A percentile compares a stretch with the other conserved stretches of the same genome.
These are phyloP conservation scores for Trichoderma arundinaceum DNA, from an alignment of 2,329 filamentous ascomycete species.

Conservation along the genomic window DNA sequence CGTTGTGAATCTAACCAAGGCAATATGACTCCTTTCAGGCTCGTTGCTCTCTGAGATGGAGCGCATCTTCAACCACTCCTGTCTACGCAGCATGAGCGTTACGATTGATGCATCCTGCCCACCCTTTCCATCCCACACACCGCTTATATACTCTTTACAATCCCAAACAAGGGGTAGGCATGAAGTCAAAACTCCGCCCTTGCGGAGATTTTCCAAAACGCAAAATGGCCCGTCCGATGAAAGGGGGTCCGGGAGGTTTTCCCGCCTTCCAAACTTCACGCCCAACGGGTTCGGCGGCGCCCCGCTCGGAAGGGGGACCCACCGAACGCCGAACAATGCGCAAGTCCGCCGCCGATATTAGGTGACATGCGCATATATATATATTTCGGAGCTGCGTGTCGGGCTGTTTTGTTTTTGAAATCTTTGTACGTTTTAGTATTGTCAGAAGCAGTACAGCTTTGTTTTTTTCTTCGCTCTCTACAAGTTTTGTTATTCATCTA, in stretches of 20 bases:
- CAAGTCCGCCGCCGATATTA: constrained; percentile 19
- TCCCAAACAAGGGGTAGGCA: neutral
- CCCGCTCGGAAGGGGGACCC: constrained; percentile 22
- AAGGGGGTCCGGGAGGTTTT: too few relatives aligned
- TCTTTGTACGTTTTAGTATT: neutral
- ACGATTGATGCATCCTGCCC: too few relatives aligned
- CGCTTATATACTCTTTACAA: neutral
- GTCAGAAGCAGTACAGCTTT: neutral
- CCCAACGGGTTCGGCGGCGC: constrained; percentile 7
- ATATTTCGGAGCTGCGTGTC: neutral
- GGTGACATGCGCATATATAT: neutral
- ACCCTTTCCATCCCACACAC: too few relatives aligned
- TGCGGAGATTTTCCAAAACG: neutral
- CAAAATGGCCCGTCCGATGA: too few relatives aligned
- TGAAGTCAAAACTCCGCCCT: neutral
- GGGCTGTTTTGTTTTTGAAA: neutral
- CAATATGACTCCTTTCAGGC: too few relatives aligned
- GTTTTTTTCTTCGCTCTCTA: neutral
- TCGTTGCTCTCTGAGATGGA: too few relatives aligned
- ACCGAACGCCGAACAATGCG: constrained; percentile 22
- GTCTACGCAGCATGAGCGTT: too few relatives aligned
- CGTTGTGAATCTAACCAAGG: too few relatives aligned
- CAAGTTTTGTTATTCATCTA: neutral
- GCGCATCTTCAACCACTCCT: too few relatives aligned
- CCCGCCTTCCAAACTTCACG: neutral